Conservation (phyloP, 139 green algal species). For the Coccomyxa sp. region DNA sequence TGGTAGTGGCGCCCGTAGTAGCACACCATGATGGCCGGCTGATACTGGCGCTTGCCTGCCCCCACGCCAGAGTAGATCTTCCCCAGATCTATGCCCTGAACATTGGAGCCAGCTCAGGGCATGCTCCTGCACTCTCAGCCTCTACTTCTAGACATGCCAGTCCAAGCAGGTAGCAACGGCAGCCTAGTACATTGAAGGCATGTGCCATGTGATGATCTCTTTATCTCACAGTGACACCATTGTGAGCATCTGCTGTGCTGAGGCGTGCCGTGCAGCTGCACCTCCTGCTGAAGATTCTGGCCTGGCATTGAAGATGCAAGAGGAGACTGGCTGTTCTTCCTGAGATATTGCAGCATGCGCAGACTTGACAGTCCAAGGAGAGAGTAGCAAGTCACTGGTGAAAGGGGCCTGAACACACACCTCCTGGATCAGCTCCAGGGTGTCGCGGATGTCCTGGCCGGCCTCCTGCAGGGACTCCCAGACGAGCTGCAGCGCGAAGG, state of each 20-base stretch:
- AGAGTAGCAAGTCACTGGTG: background rate
- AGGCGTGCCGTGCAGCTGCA: too few relatives aligned
- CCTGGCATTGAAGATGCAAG: too few relatives aligned
- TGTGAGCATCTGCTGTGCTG: too few relatives aligned
- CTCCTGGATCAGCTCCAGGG: conserved; percentile 24
- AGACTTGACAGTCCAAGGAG: background rate
- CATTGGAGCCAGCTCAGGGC: too few relatives aligned
- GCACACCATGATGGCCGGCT: conserved; percentile 73
- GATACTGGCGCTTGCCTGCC: conserved; percentile 31
- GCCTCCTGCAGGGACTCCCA: conserved; percentile 50
- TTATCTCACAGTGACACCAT: too few relatives aligned
- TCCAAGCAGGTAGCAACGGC: too few relatives aligned
- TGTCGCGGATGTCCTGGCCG: conserved; percentile 31
- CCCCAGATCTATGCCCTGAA: conserved; percentile 18
- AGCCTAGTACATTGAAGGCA: too few relatives aligned
- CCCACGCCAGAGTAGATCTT: conserved; percentile 8
- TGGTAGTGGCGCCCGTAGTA: conserved; percentile 90
- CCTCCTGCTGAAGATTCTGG: too few relatives aligned
- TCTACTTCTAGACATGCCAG: too few relatives aligned
- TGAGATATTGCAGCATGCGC: background rate
- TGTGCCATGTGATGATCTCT: too few relatives aligned
- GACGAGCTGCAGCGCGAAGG: conserved; percentile 63
- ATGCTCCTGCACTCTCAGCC: background rate
- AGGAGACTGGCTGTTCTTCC: too few relatives aligned
- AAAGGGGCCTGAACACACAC: background rate